Base-by-base conservation (phyloP, 225 moss, liverwort and hornwort species). In the Rhytidiadelphus loreus region DNA sequence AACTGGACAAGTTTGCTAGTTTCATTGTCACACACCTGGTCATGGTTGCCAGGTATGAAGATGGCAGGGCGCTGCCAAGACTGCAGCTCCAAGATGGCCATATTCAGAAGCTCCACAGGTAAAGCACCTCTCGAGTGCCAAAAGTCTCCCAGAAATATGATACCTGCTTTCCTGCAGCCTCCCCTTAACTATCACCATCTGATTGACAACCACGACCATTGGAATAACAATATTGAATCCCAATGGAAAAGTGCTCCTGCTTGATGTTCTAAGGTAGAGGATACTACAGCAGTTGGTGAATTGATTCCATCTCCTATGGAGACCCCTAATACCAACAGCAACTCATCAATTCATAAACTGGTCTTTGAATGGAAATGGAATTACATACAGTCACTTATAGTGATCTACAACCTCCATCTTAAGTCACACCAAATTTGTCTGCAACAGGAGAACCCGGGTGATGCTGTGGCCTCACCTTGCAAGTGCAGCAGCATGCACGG, bases 91-190 rank as follows among this genome's bases (percentile, higher is more conserved):
- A 91, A 41, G 44, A 99, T 87, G 11, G 94, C 97, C 89, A 95
- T 89, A 85, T 99, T 99, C 80, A 99, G 91, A 81, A 99, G 96
- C 87, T 99, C 99, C 59, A 97, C 99, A 16, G 99, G 97, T 39
- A 99, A 90, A 79, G 99, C 97, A 82, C 99, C 99, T 90, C 99
- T 91, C 63, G 97, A 92, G 89, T 99, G 99, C 99, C 99, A 99
- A 82, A 99, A 97, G 83, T 99, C 99, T 16, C 97, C 99, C 77
- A 99, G 87, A 77, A 99, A 99, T 82, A 99, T 90, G 33, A 99
- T 97, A 76, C 99, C 99, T 90, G 96, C 99, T 84, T 96, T 95
- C 94, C 99, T 99, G 92, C 93, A 91, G 69, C 59, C 70, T 90
- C 73, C 77, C 82, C 64, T 70, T 72, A 20, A 78, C 43, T 88